A percentile compares a stretch with the other conserved stretches of the same genome.
phyloP scores from a whole-genome alignment of 805 yeast species.

The Saccharomycopsis sp. region DNA sequence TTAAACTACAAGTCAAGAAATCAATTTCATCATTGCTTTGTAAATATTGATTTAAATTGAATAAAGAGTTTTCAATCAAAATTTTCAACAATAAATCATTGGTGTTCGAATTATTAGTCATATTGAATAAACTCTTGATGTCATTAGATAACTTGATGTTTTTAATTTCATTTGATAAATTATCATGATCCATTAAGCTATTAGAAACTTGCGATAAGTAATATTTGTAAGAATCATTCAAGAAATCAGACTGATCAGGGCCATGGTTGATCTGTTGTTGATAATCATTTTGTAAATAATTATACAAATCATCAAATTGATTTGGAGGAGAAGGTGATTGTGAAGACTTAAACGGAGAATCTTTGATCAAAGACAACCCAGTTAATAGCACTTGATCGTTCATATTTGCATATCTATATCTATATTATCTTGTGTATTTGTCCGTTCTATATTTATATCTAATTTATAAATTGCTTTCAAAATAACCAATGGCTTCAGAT shows the following conservation, averaged over 20 bases:
- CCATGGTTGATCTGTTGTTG: slow-evolving; percentile 14
- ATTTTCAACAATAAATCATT: slow-evolving; percentile 29
- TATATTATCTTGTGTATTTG: not conserved
- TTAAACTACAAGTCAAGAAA: slow-evolving; percentile 1
- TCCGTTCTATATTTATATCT: slow-evolving; percentile 1
- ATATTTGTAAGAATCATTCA: slow-evolving; percentile 21
- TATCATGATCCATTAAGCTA: slow-evolving; percentile 4
- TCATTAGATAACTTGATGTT: slow-evolving; percentile 18
- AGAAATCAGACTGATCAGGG: slow-evolving; percentile 8
- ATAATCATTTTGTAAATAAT: slow-evolving; percentile 14
- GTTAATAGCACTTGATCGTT: slow-evolving; percentile 18
- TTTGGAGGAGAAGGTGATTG: slow-evolving; percentile 4
- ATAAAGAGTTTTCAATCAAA: slow-evolving; percentile 39
- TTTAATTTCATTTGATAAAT: slow-evolving; percentile 7
- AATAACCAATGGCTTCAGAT: too few relatives aligned
- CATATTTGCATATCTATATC: not conserved
- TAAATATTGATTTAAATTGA: slow-evolving; percentile 23
- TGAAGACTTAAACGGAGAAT: slow-evolving; percentile 18
- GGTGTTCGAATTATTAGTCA: slow-evolving; percentile 21
- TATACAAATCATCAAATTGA: slow-evolving; percentile 9
- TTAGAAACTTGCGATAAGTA: slow-evolving; percentile 19
- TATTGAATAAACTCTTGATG: slow-evolving; percentile 17
- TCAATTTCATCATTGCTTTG: slow-evolving; percentile 11
- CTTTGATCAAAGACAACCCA: slow-evolving; percentile 20
- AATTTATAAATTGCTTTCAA: not conserved